Conservation (phyloP, 176 grass and related monocot genomes). For the Guadua angustifolia region DNA sequence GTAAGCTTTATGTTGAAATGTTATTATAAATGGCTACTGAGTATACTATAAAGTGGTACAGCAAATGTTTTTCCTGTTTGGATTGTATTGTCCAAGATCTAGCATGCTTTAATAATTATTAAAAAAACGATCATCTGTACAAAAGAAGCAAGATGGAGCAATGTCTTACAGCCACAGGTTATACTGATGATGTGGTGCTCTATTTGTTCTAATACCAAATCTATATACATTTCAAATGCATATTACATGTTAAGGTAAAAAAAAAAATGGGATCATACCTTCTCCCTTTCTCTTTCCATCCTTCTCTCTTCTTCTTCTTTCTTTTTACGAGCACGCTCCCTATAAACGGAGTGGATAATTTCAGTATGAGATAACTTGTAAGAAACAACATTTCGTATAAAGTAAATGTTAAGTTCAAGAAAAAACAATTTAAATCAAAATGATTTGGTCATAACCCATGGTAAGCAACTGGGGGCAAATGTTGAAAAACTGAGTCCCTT, state of each 20-base stretch:
- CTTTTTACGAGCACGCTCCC: conserved; percentile 91
- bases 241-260: conserved; percentile 10
- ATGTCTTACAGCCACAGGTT: background rate
- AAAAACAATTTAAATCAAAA: background rate
- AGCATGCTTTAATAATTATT: conserved; percentile 12
- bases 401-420: background rate
- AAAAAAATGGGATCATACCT: conserved; percentile 53
- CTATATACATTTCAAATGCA: conserved; percentile 14
- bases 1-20: background rate
- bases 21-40: background rate
- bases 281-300: conserved; percentile 97
- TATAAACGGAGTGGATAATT: conserved; percentile 33
- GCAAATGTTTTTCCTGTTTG: background rate
- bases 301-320: conserved; percentile 99
- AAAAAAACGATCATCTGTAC: background rate
- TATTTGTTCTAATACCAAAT: background rate
- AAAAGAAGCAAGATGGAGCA: conserved; percentile 12
- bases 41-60: conserved; percentile 2
- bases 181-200: background rate
- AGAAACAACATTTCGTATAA: background rate
- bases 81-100: background rate
- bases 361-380: conserved; percentile 16
- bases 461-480: background rate
- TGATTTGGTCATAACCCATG: background rate
- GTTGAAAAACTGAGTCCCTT: background rate